Evolutionary conservation across 805 yeast species (phyloP).

Genomic region (Priceomyces carsonii): DNA sequence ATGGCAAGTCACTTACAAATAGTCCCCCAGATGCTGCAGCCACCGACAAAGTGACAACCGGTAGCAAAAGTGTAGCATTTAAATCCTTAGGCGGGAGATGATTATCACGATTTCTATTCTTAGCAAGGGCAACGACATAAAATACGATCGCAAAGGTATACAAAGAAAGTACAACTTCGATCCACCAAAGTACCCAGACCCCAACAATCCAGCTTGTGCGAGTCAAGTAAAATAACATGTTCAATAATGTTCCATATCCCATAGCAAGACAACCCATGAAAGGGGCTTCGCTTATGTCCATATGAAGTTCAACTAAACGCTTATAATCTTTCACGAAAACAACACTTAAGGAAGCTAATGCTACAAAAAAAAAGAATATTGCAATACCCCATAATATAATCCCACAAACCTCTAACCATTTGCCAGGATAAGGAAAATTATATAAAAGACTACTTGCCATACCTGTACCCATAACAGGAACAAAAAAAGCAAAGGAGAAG

Average conservation of each 20-base stretch:
- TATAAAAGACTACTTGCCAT: slow-evolving; percentile 63
- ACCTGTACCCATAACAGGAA: slow-evolving; percentile 85
- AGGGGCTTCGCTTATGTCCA: slow-evolving; percentile 48
- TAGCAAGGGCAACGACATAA: slow-evolving; percentile 46
- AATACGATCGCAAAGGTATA: slow-evolving; percentile 62
- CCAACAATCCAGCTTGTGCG: slow-evolving; percentile 46
- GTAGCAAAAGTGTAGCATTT: slow-evolving; percentile 63
- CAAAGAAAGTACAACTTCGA: slow-evolving; percentile 55
- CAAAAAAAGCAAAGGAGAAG: slow-evolving; percentile 60
- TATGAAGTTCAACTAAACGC: slow-evolving; percentile 16
- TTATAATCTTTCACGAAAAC: slow-evolving; percentile 38
- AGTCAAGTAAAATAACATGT: slow-evolving; percentile 51
- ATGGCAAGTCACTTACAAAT: slow-evolving; percentile 47
- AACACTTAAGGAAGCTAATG: slow-evolving; percentile 42
- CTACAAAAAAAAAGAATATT: slow-evolving; percentile 44
- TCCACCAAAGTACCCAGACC: slow-evolving; percentile 73
- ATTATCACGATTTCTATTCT: slow-evolving; percentile 26
- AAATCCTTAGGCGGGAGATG: slow-evolving; percentile 30
- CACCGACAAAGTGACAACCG: slow-evolving; percentile 81
- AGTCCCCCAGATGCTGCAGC: slow-evolving; percentile 69
- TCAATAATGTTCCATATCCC: slow-evolving; percentile 72
- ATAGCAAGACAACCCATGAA: slow-evolving; percentile 80
- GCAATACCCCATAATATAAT: slow-evolving; percentile 64
- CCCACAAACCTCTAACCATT: slow-evolving; percentile 60
- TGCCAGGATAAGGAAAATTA: slow-evolving; percentile 62